A percentile compares a stretch with the other conserved stretches of the same genome.
These are phyloP conservation scores for Epicoccum nigrum DNA, from an alignment of 2,329 filamentous ascomycete species.

Conservation along the genomic window DNA sequence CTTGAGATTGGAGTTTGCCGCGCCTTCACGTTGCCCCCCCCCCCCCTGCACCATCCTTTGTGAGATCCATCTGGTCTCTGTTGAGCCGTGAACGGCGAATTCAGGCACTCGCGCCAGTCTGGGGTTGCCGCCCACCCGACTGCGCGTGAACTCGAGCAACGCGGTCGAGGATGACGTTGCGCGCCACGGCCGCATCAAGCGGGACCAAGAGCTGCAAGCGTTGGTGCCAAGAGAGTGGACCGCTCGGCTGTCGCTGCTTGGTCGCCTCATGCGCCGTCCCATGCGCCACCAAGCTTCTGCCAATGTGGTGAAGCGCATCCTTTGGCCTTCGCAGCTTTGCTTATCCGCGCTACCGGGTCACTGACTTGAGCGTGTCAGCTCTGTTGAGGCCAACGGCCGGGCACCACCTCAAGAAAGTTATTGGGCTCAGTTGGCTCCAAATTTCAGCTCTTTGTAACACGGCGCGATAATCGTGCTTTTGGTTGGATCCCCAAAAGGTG, in stretches of 20 bases:
- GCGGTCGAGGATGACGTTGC: constrained; percentile 10
- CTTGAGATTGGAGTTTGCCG: not conserved
- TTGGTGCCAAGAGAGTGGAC: constrained; percentile 11
- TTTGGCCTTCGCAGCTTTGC: constrained; percentile 9
- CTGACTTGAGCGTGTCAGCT: not conserved
- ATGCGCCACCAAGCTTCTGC: constrained; percentile 27
- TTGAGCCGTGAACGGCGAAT: not conserved
- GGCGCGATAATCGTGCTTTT: no score
- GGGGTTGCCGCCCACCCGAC: not conserved
- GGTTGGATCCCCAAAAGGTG: no score
- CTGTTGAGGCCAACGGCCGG: not conserved
- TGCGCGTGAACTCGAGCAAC: not conserved
- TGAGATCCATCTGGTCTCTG: not conserved
- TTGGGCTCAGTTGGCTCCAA: no score
- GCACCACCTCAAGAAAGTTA: no score
- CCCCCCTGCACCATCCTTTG: not conserved
- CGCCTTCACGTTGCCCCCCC: not conserved
- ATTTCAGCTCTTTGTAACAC: no score
- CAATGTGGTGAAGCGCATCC: constrained; percentile 14
- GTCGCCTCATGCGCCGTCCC: constrained; percentile 4
- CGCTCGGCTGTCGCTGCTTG: constrained; percentile 11
- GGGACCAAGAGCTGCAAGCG: constrained; percentile 14
- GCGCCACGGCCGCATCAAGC: constrained; percentile 14
- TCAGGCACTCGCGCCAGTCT: constrained; percentile 4
- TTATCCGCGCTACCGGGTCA: constrained; percentile 15